A percentile compares a stretch with the other conserved stretches of the same genome.
Conservation (phyloP, 148 eudicot genomes). For the Euryodendron excelsum region DNA sequence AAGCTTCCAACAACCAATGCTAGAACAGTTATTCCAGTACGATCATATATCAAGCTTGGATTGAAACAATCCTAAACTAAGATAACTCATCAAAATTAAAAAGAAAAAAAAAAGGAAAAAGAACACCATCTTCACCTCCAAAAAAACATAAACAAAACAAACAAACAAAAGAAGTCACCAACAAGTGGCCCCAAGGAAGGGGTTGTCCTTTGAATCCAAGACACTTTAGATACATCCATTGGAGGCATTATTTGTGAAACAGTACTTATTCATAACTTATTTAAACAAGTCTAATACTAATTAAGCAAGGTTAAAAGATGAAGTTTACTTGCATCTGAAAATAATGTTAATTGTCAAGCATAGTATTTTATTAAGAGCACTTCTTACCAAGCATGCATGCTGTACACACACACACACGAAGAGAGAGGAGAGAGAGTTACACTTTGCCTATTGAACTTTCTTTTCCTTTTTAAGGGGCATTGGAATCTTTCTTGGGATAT, state of each 20-base stretch:
- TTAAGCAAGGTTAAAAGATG: not conserved
- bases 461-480: slow-evolving; percentile 53
- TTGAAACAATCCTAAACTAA: not conserved
- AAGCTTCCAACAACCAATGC: not conserved
- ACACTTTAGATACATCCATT: not conserved
- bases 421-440: slow-evolving; percentile 37
- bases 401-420: not conserved
- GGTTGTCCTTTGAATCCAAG: not conserved
- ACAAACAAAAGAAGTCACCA: no score
- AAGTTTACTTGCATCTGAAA: not conserved
- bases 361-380: not conserved
- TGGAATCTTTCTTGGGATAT: slow-evolving; percentile 53
- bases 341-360: not conserved
- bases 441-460: slow-evolving; percentile 62
- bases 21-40: not conserved
- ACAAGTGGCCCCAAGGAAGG: no score
- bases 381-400: not conserved
- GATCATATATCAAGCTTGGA: not conserved
- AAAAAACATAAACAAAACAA: no score
- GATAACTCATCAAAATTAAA: no score
- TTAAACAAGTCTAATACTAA: no score
- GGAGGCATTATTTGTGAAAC: not conserved
- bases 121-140: no score
- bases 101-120: no score
- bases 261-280: no score